Percentiles rank a stretch among this genome's conserved stretches.
These are phyloP conservation scores for Colletotrichum orbiculare DNA, from an alignment of 2,329 filamentous ascomycete species.

Conservation along the genomic window DNA sequence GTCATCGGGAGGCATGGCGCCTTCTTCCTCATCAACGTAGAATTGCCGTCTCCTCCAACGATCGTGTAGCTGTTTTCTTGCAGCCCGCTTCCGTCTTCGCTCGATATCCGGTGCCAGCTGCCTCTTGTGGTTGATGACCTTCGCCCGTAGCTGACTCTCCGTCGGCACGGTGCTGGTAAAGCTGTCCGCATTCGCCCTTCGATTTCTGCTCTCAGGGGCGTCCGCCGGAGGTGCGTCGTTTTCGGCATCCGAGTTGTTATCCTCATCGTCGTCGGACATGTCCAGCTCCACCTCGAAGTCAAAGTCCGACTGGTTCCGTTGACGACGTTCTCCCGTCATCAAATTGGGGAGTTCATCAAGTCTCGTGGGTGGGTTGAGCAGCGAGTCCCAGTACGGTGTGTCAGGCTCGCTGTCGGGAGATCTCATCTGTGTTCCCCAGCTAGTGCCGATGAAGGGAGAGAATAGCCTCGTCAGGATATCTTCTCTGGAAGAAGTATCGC, in stretches of 20 bases:
- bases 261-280: constrained; percentile 39
- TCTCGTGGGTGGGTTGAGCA: constrained; percentile 58
- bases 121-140: constrained; percentile 49
- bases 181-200: constrained; percentile 40
- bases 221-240: constrained; percentile 33
- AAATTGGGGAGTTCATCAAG: constrained; percentile 56
- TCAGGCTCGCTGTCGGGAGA: constrained; percentile 46
- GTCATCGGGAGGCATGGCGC: constrained; percentile 70
- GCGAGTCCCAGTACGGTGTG: constrained; percentile 54
- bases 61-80: constrained; percentile 69
- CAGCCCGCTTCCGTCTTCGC: constrained; percentile 52
- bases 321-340: constrained; percentile 43
- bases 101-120: constrained; percentile 51
- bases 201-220: constrained; percentile 15
- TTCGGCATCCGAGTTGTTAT: constrained; percentile 42
- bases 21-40: constrained; percentile 88
- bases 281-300: constrained; percentile 34
- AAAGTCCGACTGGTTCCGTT: constrained; percentile 38
- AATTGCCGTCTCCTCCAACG: constrained; percentile 83
- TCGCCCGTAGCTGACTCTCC: constrained; percentile 55
- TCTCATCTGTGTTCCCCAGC: constrained; percentile 42
- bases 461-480: constrained; percentile 69
- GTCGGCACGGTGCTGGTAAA: constrained; percentile 48
- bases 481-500: constrained; percentile 70
- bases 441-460: constrained; percentile 43